These are phyloP conservation scores for Eimeria sp. DNA, from an alignment of 169 alveolate genomes.

Conservation along the genomic window DNA sequence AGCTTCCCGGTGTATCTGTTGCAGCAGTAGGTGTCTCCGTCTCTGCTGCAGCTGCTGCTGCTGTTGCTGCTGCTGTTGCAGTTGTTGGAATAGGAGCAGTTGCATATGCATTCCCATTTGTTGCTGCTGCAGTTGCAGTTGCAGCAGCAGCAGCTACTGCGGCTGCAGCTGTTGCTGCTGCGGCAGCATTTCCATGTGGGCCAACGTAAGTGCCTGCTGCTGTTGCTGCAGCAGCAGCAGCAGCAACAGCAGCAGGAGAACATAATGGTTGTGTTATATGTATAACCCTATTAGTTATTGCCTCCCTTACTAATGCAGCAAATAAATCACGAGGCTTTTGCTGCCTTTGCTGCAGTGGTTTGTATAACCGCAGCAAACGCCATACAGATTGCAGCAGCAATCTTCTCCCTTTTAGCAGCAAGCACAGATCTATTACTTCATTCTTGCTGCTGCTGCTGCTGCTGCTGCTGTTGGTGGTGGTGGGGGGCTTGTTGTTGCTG, in stretches of 20 bases:
- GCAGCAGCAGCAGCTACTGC: too few relatives aligned
- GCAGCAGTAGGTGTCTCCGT: neutral
- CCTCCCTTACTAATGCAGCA: conserved; percentile 14
- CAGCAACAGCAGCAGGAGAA: conserved; percentile 15
- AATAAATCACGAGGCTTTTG: conserved; percentile 41
- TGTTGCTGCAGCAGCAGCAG: too few relatives aligned
- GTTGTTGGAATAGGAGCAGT: too few relatives aligned
- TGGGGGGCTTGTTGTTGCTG: conserved; percentile 6
- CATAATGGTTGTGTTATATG: conserved; percentile 13
- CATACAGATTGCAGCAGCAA: conserved; percentile 63
- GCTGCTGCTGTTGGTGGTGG: neutral
- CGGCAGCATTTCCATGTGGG: neutral
- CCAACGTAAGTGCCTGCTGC: neutral
- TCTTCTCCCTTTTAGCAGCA: conserved; percentile 14
- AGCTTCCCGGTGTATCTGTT: neutral
- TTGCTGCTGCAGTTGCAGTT: neutral
- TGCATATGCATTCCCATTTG: neutral
- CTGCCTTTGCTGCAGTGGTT: conserved; percentile 69
- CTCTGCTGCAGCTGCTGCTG: too few relatives aligned
- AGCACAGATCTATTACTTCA: conserved; percentile 12
- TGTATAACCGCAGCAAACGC: conserved; percentile 44
- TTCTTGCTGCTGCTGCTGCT: conserved; percentile 59
- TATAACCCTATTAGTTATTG: neutral
- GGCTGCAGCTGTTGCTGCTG: neutral
- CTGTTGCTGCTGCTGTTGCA: too few relatives aligned